These are phyloP conservation scores for Daldinia loculata DNA, from an alignment of 495 filamentous ascomycete species.

Conservation along the genomic window DNA sequence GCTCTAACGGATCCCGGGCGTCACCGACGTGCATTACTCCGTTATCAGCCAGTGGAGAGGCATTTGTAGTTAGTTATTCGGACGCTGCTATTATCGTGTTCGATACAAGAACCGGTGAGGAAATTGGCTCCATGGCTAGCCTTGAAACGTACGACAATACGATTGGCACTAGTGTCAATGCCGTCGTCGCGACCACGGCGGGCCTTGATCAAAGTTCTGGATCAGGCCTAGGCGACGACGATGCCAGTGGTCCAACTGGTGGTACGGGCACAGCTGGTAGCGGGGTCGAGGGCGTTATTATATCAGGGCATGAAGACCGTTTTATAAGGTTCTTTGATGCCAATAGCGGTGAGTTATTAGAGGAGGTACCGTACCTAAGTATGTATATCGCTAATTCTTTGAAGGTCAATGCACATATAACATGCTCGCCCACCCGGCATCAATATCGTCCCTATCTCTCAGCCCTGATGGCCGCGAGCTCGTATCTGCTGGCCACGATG, in stretches of 20 bases:
- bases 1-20: conserved; percentile 67
- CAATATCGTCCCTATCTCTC: conserved; percentile 88
- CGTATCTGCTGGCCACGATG: conserved; percentile 95
- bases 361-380: not conserved
- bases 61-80: conserved; percentile 90
- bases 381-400: conserved; percentile 44
- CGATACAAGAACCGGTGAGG: conserved; percentile 89
- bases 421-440: conserved; percentile 94
- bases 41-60: conserved; percentile 83
- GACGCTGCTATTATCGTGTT: conserved; percentile 92
- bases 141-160: conserved; percentile 92
- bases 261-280: conserved; percentile 65
- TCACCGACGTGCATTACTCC: conserved; percentile 93
- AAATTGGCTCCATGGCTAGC: conserved; percentile 90
- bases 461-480: conserved; percentile 93
- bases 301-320: conserved; percentile 93
- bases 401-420: conserved; percentile 98
- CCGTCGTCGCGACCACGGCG: conserved; percentile 86
- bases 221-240: conserved; percentile 65
- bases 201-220: conserved; percentile 75
- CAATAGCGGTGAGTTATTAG: conserved; percentile 85
- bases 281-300: conserved; percentile 89
- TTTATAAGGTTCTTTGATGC: conserved; percentile 98
- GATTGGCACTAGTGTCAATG: conserved; percentile 82
- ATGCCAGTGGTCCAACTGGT: conserved; percentile 75